Percentiles rank a stretch among this genome's conserved stretches.
Conservation (phyloP, 371 early-diverging fungal species). For the Parasitella parasitica region DNA sequence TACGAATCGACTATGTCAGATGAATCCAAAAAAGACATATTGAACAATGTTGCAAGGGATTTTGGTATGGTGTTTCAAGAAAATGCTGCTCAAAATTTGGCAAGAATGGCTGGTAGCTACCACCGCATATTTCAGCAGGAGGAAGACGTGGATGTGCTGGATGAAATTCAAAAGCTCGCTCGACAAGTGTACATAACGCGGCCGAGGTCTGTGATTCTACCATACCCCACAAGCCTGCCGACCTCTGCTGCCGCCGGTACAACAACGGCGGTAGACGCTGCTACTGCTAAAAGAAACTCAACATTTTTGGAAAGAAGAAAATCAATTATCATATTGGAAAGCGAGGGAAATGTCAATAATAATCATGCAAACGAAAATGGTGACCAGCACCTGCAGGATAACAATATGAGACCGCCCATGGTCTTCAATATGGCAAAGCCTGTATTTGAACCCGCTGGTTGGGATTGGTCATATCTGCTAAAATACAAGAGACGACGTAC, state of each 20-base stretch:
- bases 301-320: constrained; percentile 28
- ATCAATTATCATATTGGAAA: constrained; percentile 7
- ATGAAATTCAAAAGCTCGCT: constrained; percentile 20
- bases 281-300: neutral
- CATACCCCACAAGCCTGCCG: constrained; percentile 13
- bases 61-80: constrained; percentile 37
- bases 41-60: constrained; percentile 23
- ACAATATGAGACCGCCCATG: neutral
- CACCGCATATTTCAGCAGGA: constrained; percentile 26
- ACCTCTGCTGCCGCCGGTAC: neutral
- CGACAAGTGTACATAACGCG: constrained; percentile 10
- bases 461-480: constrained; percentile 34
- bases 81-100: constrained; percentile 37
- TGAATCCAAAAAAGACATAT: constrained; percentile 12
- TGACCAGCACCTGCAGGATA: neutral
- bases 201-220: constrained; percentile 15
- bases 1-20: constrained; percentile 25
- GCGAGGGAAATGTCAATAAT: neutral
- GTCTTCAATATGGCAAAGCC: constrained; percentile 34
- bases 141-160: constrained; percentile 6
- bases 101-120: constrained; percentile 31
- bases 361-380: neutral
- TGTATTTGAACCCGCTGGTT: constrained; percentile 36
- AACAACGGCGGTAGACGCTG: neutral
- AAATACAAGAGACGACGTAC: constrained; percentile 20